These are phyloP conservation scores for Lasiosphaeria miniovina DNA, from an alignment of 495 filamentous ascomycete genomes.

Conservation along the genomic window DNA sequence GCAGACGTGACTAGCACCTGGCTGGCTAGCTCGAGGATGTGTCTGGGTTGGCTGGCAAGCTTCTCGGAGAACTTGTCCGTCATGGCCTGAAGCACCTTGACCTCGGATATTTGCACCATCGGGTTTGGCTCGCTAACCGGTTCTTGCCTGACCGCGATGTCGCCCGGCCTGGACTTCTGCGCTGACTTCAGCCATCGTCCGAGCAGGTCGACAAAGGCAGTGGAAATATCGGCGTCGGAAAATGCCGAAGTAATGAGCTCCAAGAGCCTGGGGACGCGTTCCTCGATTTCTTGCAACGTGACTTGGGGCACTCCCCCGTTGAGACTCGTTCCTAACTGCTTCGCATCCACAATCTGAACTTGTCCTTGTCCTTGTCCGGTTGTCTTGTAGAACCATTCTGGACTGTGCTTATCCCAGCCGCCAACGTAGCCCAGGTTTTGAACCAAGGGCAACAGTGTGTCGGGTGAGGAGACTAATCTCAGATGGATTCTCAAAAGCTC, in stretches of 20 bases:
- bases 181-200: constrained; percentile 55
- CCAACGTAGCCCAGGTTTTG: constrained; percentile 43
- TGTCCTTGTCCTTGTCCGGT: constrained; percentile 17
- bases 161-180: constrained; percentile 7
- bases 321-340: constrained; percentile 6
- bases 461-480: constrained; percentile 44
- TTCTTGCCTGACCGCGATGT: constrained; percentile 29
- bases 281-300: constrained; percentile 40
- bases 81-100: constrained; percentile 65
- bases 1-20: constrained; percentile 48
- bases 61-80: constrained; percentile 65
- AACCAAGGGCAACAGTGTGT: constrained; percentile 39
- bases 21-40: constrained; percentile 60
- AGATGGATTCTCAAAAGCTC: constrained; percentile 45
- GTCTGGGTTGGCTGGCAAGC: constrained; percentile 59
- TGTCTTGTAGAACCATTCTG: constrained; percentile 38
- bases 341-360: constrained; percentile 30
- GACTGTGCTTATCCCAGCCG: constrained; percentile 21
- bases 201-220: constrained; percentile 62
- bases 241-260: constrained; percentile 50
- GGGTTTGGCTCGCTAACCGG: constrained; percentile 42
- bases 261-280: constrained; percentile 52
- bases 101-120: constrained; percentile 49
- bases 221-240: constrained; percentile 56
- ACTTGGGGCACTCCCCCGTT: background rate